Evolutionary conservation across 2,329 filamentous ascomycete genomes (phyloP), one percentile per base, ranked within the genome.

Genomic region (Alternaria sp.): DNA sequence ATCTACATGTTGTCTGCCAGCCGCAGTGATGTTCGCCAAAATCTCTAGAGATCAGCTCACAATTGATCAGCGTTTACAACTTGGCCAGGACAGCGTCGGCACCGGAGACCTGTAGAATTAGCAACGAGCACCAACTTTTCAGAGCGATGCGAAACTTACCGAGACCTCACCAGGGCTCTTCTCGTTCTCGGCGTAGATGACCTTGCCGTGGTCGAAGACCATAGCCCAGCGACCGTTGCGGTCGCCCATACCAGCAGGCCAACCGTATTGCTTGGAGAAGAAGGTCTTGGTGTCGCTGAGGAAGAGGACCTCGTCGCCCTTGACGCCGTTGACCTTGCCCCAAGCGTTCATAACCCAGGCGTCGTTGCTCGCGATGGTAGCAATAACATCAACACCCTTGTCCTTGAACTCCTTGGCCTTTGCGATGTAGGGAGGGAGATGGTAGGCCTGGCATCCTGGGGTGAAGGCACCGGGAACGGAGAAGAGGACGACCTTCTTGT

Each of bases 321-420:
- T 90, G 77, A 95, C 85, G 57, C 86, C 86, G 83, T 96, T 95
- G 77, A 93, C 93, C 87, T 97, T 97, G 82, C 89, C 91, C 92
- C 92, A 96, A 58, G 92, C 93, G 74, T 89, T 90, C 92, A 95
- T 95, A 80, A 97, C 93, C 78, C 86, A 96, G 68, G 90, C 85
- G 82, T 97, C 94, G 82, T 97, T 97, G 85, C 85, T 90, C 64
- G 93, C 92, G 76, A 96, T 90, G 77, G 96, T 88, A 71, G 93
- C 87, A 75, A 97, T 88, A 67, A 91, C 82, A 81, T 97, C 93
- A 71, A 96, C 91, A 74, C 92, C 93, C 87, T 95, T 95, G 77
- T 90, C 85, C 57, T 87, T 84, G 71, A 90, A 83, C 79, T 92
- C 90, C 80, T 87, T 82, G 73, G 94, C 87, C 86, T 92, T 90